Base-by-base conservation (phyloP, 2,329 filamentous ascomycete genomes). In the Fusarium dimerum region DNA sequence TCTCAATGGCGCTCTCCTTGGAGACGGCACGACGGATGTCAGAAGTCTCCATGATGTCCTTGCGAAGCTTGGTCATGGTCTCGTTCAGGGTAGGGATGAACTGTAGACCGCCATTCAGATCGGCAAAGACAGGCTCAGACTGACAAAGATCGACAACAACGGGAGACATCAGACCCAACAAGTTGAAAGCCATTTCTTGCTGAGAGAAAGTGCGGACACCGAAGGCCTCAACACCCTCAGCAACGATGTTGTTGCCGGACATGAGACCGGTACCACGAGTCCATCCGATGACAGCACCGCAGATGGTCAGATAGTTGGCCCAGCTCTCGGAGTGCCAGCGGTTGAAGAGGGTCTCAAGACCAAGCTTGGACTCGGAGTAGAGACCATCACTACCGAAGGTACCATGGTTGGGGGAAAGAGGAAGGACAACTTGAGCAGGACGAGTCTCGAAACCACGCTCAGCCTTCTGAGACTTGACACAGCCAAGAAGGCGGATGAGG, bases 141-240 rank as follows among this genome's bases (percentile, higher is more conserved):
- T 99, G 94, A 81, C 94, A 99, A 41, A 99, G 84, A 70, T 99
- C 92, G 63, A 96, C 92, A 65, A 99, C 90, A 29, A 87, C 83
- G 38, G 94, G 92, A 1, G 92, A 89, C 94, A 99, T 96, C 48
- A 99, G 84, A 63, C 94, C 93, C 42, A 99, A 84, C 61, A 99
- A 76, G 76, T 99, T 99, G 82, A 99, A 99, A 15, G 94, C 94
- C 94, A 99, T 99, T 75, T 99, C 94, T 72, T 96, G 92, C 76
- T 97, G 94, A 10, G 93, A 97, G 81, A 99, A 99, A 5, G 94
- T 99, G 65, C 94, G 92, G 26, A 97, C 94, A 66, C 94, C 94
- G 62, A 95, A 94, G 65, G 90, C 90, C 79, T 99, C 94, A 51
- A 99, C 91, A 54, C 93, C 94, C 72, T 97, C 93, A 36, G 94